phyloP scores from a whole-genome alignment of 306 rosid genomes.

The Ochetophila trinervis region DNA sequence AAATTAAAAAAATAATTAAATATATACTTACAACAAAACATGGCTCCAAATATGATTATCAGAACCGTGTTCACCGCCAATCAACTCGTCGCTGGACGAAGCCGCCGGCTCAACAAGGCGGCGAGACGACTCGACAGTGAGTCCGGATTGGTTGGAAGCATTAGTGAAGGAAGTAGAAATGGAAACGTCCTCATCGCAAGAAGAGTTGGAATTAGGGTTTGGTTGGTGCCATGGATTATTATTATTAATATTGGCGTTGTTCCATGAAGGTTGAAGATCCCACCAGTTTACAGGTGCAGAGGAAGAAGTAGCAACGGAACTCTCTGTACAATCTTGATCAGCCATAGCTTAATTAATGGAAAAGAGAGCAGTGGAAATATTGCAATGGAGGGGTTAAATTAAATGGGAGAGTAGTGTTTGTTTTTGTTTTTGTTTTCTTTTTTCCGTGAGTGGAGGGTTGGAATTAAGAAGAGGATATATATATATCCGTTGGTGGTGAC shows the following conservation, averaged over 20 bases:
- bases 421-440: slow-evolving; percentile 16
- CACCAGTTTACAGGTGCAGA: slow-evolving; percentile 65
- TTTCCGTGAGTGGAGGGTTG: slow-evolving; percentile 29
- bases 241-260: slow-evolving; percentile 24
- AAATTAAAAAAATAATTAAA: not conserved
- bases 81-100: slow-evolving; percentile 45
- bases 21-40: slow-evolving; percentile 58
- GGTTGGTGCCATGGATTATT: slow-evolving; percentile 38
- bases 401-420: slow-evolving; percentile 2
- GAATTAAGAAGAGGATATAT: slow-evolving; percentile 38
- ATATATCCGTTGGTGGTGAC: slow-evolving; percentile 47
- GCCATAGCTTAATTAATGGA: slow-evolving; percentile 37
- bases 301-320: slow-evolving; percentile 53
- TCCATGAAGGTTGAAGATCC: slow-evolving; percentile 69
- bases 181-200: slow-evolving; percentile 75
- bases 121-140: slow-evolving; percentile 63
- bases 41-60: slow-evolving; percentile 82
- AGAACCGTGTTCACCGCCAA: slow-evolving; percentile 48
- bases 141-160: slow-evolving; percentile 73
- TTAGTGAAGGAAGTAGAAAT: slow-evolving; percentile 76
- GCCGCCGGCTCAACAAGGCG: slow-evolving; percentile 41
- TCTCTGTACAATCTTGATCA: slow-evolving; percentile 62
- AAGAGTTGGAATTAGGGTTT: slow-evolving; percentile 65
- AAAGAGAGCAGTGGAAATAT: not conserved
- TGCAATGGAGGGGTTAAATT: slow-evolving; percentile 8